These are phyloP conservation scores for Cutaneotrichosporon curvatum DNA, from an alignment of 1,284 basidiomycete genomes.

Conservation along the genomic window DNA sequence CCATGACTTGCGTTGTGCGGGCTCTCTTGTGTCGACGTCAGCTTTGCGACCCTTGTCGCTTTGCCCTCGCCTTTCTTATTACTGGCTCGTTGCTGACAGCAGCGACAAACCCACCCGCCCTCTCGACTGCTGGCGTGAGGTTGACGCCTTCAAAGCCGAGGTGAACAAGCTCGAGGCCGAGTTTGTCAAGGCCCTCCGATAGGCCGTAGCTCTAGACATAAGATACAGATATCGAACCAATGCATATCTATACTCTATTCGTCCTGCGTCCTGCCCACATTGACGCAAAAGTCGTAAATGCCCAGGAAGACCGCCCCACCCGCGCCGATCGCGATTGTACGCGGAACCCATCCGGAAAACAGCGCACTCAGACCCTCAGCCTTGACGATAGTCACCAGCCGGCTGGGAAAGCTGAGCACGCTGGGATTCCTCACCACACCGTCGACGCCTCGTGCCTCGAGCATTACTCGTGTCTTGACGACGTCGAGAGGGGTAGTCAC, in stretches of 20 bases:
- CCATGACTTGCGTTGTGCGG: too few relatives aligned
- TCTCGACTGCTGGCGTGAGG: slow-evolving; percentile 47
- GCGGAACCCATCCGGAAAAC: slow-evolving; percentile 80
- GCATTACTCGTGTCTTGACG: slow-evolving; percentile 95
- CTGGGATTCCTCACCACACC: slow-evolving; percentile 35
- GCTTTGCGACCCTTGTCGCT: too few relatives aligned
- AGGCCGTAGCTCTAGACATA: slow-evolving; percentile 7
- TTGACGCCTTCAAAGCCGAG: slow-evolving; percentile 45
- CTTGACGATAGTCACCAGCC: slow-evolving; percentile 60
- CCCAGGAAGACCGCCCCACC: slow-evolving; percentile 96
- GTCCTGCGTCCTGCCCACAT: slow-evolving; percentile 19
- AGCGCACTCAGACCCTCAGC: slow-evolving; percentile 69
- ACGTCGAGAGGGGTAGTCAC: slow-evolving; percentile 94
- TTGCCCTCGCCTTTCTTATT: not conserved
- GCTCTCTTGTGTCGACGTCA: too few relatives aligned
- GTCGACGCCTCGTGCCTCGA: slow-evolving; percentile 55
- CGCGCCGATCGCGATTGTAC: slow-evolving; percentile 91
- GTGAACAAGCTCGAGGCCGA: slow-evolving; percentile 46
- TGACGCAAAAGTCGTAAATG: slow-evolving; percentile 62
- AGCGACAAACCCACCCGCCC: slow-evolving; percentile 39
- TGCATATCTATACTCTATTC: too few relatives aligned
- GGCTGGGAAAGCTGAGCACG: slow-evolving; percentile 52
- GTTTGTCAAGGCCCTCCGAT: slow-evolving; percentile 42
- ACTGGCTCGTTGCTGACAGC: not conserved
- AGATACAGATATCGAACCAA: too few relatives aligned